Percentiles rank a stretch among this genome's conserved stretches.
phyloP scores from a whole-genome alignment of 2,329 filamentous ascomycete genomes.

The Paracoccidioides brasiliensis region DNA sequence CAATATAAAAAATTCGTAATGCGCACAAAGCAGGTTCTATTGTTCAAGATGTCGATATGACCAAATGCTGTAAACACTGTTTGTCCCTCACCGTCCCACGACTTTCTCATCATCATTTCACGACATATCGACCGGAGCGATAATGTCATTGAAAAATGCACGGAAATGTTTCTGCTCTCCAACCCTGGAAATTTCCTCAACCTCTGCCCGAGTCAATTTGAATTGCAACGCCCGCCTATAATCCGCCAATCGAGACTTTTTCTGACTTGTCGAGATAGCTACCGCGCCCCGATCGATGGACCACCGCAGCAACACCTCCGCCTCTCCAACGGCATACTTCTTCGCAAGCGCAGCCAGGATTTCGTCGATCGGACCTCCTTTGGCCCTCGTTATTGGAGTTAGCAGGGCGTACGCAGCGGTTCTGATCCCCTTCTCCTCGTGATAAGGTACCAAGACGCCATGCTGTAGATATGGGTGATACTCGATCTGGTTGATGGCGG shows the following conservation, averaged over 20 bases:
- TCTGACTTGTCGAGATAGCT: conserved; percentile 46
- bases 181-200: conserved; percentile 38
- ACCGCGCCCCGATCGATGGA: conserved; percentile 48
- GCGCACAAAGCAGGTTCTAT: too few relatives aligned
- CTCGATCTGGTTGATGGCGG: conserved; percentile 32
- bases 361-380: conserved; percentile 43
- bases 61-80: too few relatives aligned
- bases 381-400: conserved; percentile 41
- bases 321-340: conserved; percentile 47
- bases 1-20: too few relatives aligned
- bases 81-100: too few relatives aligned
- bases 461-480: conserved; percentile 38
- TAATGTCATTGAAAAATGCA: conserved; percentile 40
- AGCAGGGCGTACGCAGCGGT: conserved; percentile 31
- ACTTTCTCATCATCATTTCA: conserved; percentile 1
- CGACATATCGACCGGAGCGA: conserved; percentile 32
- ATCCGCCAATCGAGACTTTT: conserved; percentile 46
- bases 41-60: too few relatives aligned
- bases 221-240: conserved; percentile 45
- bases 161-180: conserved; percentile 40
- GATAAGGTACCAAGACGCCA: conserved; percentile 27
- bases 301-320: conserved; percentile 47
- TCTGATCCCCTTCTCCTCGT: conserved; percentile 29
- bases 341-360: conserved; percentile 40
- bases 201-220: conserved; percentile 45